phyloP scores from a whole-genome alignment of 139 green algal genomes.

The Pseudopediastrum boryanum region DNA sequence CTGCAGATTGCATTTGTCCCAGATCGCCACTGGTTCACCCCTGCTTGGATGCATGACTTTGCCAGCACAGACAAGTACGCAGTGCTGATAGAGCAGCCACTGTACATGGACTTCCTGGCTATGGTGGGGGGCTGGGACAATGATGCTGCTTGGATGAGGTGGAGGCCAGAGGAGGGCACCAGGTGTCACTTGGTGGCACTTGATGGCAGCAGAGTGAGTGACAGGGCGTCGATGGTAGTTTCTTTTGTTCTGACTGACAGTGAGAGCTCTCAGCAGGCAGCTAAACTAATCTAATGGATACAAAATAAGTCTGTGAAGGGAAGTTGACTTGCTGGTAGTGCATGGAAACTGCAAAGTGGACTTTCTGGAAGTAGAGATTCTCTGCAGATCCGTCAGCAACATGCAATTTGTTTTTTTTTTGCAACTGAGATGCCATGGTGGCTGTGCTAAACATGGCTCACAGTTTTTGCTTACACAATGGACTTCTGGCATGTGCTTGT shows the following conservation, averaged over 20 bases:
- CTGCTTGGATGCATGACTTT: conserved; percentile 86
- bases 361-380: too few relatives aligned
- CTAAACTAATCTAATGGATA: too few relatives aligned
- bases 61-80: conserved; percentile 48
- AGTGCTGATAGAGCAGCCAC: conserved; percentile 14
- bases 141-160: conserved; percentile 25
- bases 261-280: too few relatives aligned
- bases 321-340: too few relatives aligned
- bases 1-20: conserved; percentile 51
- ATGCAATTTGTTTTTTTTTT: too few relatives aligned
- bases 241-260: neutral
- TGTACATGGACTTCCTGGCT: neutral
- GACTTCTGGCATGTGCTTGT: too few relatives aligned
- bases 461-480: too few relatives aligned
- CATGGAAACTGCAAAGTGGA: too few relatives aligned
- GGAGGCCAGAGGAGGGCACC: neutral
- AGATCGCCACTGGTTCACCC: conserved; percentile 47
- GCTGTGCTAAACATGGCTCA: too few relatives aligned
- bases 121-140: conserved; percentile 8
- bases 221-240: neutral
- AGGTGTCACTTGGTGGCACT: conserved; percentile 15
- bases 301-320: too few relatives aligned
- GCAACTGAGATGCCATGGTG: too few relatives aligned
- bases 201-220: conserved; percentile 19
- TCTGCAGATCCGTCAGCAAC: too few relatives aligned